A percentile compares a stretch with the other conserved stretches of the same genome.
Conservation (phyloP, 257 asterid species). For the Haberlea rhodopensis region DNA sequence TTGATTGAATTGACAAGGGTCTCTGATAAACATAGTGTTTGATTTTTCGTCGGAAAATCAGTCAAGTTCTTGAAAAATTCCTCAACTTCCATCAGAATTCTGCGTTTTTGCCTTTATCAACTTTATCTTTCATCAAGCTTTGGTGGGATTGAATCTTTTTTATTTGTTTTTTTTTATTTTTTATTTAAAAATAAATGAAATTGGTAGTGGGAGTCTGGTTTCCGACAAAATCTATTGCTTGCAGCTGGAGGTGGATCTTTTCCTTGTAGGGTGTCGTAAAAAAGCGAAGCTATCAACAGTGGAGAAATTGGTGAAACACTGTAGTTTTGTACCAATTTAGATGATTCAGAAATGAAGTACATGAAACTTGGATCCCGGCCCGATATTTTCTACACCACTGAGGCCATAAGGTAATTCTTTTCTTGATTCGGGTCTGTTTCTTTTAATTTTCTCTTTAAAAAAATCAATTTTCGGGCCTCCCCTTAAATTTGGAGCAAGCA, state of each 20-base stretch:
- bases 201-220: constrained; percentile 22
- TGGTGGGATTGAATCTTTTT: constrained; percentile 12
- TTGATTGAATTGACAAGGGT: constrained; percentile 37
- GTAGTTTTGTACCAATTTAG: constrained; percentile 1
- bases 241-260: constrained; percentile 47
- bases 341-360: constrained; percentile 39
- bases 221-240: constrained; percentile 45
- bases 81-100: background rate
- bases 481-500: constrained; percentile 3
- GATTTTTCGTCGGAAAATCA: constrained; percentile 23
- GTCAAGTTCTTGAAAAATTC: constrained; percentile 18
- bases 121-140: constrained; percentile 13
- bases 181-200: background rate
- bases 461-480: background rate
- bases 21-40: constrained; percentile 26
- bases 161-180: background rate
- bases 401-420: constrained; percentile 43
- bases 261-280: constrained; percentile 29
- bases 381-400: constrained; percentile 60
- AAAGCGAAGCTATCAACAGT: constrained; percentile 35
- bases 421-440: background rate
- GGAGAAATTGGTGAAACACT: constrained; percentile 23
- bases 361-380: constrained; percentile 66
- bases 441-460: background rate
- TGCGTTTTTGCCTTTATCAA: background rate